These are phyloP conservation scores for Fusarium sp. DNA, from an alignment of 2,329 filamentous ascomycete genomes.

Conservation along the genomic window DNA sequence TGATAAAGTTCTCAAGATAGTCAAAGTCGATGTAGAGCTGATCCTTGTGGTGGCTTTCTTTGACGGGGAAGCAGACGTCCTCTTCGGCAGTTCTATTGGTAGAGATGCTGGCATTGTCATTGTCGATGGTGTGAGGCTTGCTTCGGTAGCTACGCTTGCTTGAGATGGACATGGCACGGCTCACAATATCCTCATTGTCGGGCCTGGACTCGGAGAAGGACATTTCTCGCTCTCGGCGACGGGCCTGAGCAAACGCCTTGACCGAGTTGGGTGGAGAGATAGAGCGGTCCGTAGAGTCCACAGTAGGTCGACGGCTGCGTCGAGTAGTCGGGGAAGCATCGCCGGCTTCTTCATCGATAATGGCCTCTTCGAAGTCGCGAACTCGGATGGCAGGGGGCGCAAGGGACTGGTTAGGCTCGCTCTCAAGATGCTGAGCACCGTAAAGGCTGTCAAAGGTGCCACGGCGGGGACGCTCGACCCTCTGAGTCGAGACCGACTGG, in stretches of 20 bases:
- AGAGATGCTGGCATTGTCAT: constrained; percentile 70
- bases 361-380: constrained; percentile 88
- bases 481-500: constrained; percentile 71
- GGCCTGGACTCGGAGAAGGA: constrained; percentile 63
- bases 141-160: constrained; percentile 71
- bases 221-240: constrained; percentile 82
- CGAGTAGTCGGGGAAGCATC: constrained; percentile 56
- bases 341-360: constrained; percentile 79
- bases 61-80: constrained; percentile 89
- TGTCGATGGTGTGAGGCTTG: constrained; percentile 69
- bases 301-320: constrained; percentile 65
- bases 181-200: constrained; percentile 63
- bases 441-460: constrained; percentile 81
- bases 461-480: constrained; percentile 70
- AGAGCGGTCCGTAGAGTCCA: constrained; percentile 72
- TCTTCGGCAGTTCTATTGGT: constrained; percentile 81
- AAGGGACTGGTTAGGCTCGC: constrained; percentile 45
- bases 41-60: constrained; percentile 73
- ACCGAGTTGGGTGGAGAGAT: constrained; percentile 95
- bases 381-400: constrained; percentile 60
- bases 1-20: constrained; percentile 91
- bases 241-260: constrained; percentile 93
- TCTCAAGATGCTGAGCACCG: constrained; percentile 60
- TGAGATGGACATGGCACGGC: constrained; percentile 77
- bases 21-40: constrained; percentile 92